These are phyloP conservation scores for Hymenoscyphus scutula DNA, from an alignment of 2,329 filamentous ascomycete species.

Conservation along the genomic window DNA sequence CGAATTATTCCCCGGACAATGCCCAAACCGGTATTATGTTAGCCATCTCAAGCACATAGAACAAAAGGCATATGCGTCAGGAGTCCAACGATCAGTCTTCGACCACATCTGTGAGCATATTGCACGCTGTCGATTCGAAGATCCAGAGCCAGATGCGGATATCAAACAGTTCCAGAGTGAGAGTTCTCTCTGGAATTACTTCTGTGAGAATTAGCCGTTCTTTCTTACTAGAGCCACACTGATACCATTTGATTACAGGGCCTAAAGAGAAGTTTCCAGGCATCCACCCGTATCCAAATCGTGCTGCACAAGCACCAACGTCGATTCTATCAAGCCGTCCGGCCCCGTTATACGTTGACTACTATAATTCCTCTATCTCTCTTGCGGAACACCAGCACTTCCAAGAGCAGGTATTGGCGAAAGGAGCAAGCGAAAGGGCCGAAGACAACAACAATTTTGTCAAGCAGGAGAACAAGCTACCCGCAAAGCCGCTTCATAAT, in stretches of 20 bases:
- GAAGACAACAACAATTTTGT: not conserved
- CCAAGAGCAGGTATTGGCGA: not conserved
- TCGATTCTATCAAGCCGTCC: not conserved
- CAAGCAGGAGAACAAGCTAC: not conserved
- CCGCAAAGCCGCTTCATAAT: too few species aligned
- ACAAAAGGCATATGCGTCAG: not conserved
- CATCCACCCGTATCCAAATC: not conserved
- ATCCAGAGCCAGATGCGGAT: not conserved
- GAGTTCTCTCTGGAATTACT: not conserved
- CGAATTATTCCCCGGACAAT: conserved; percentile 8
- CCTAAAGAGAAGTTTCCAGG: not conserved
- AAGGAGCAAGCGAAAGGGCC: not conserved
- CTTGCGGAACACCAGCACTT: not conserved
- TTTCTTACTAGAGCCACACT: not conserved
- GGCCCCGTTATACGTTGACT: not conserved
- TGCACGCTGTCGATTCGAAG: not conserved
- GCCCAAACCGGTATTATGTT: conserved; percentile 5
- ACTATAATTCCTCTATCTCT: not conserved
- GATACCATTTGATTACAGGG: not conserved
- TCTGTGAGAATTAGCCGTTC: not conserved
- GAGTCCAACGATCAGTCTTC: not conserved
- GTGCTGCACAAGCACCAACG: not conserved
- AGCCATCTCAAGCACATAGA: not conserved
- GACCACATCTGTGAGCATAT: not conserved
- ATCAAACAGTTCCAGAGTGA: conserved; percentile 2